Evolutionary conservation across 192 early-diverging fungal species (phyloP), one percentile per base, ranked within the genome.

Genomic region (Backusella westeae): DNA sequence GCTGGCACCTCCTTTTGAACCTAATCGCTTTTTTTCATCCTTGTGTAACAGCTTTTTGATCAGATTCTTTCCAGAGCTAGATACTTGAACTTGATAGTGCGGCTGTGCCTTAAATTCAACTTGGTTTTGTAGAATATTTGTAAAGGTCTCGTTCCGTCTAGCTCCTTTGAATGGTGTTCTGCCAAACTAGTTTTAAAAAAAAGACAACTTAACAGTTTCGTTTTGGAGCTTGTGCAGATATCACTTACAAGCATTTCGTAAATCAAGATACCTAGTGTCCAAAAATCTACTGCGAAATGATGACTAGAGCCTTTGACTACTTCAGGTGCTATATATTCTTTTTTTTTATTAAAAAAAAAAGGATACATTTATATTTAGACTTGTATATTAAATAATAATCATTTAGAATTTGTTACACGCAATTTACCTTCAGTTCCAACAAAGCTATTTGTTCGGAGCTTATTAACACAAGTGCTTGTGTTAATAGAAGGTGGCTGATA

Each of bases 261-360:
- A 38, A 98, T 94, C 34, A 99, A 86, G 34, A 99, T 95, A 21
- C 98, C 98, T 26, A 99, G 82, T 8, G 97, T 98, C 98, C 98
- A 99, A 96, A 96, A 99, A 86, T 99, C 98, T 7, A 99, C 94
- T 6, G 93, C 89, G 74, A 91, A 93, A 7, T 97, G 96, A 85
- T 99, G 97, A 8, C 97, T 96, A 53, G 87, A 87, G 53, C 97
- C 97, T 72, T 93, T 94, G 86, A 99, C 97, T 23, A 99, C 96
- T 83, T 99, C 98, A 49, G 98, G 98, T n/a, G 98, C 96, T 90
- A 99, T 97, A 81, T 99, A 99, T 85, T 99, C 97, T 89, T 34
- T 34, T 52, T 72, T 67, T 49, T 67, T 34, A 12, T 32, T 4
- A 49, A 49, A 44, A 44, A 44, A 44, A 44, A 44, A 44, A 44